Percentiles rank a stretch among this genome's conserved stretches.
Conservation (phyloP, 129 eudicot species). For the Escallonia rubra region DNA sequence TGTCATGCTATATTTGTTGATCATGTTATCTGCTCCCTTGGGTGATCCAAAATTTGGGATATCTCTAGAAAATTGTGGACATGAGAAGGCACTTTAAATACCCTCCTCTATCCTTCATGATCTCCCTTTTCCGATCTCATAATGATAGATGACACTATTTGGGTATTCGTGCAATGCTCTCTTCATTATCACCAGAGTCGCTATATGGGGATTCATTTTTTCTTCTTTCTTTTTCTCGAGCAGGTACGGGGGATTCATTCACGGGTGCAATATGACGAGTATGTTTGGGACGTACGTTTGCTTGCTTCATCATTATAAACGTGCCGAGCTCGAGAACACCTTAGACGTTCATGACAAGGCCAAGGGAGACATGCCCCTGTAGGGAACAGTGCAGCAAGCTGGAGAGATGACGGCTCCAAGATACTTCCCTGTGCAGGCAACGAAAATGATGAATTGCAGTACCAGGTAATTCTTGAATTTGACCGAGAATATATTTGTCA, state of each 20-base stretch:
- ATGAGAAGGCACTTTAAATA: too few species aligned
- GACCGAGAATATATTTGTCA: slow-evolving; percentile 6
- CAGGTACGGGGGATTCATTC: too few species aligned
- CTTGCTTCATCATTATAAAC: not conserved
- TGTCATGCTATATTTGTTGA: not conserved
- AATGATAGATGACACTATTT: too few species aligned
- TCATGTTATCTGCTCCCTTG: not conserved
- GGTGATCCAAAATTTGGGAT: not conserved
- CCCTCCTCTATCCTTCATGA: too few species aligned
- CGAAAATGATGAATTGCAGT: slow-evolving; percentile 2
- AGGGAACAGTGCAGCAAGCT: not conserved
- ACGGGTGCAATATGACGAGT: too few species aligned
- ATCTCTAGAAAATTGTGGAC: not conserved
- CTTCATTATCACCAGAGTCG: too few species aligned
- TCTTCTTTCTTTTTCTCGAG: too few species aligned
- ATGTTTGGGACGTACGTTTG: not conserved
- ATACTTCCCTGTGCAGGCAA: slow-evolving; percentile 13
- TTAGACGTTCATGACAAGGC: slow-evolving; percentile 2
- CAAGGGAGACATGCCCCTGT: slow-evolving; percentile 1
- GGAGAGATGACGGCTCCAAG: slow-evolving; percentile 15
- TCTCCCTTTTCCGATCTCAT: too few species aligned
- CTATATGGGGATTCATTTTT: too few species aligned
- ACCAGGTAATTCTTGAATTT: not conserved
- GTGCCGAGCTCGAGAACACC: not conserved
- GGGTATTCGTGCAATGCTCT: too few species aligned